Conservation (phyloP, 2,329 filamentous ascomycete genomes). For the Scedosporium boydii region DNA sequence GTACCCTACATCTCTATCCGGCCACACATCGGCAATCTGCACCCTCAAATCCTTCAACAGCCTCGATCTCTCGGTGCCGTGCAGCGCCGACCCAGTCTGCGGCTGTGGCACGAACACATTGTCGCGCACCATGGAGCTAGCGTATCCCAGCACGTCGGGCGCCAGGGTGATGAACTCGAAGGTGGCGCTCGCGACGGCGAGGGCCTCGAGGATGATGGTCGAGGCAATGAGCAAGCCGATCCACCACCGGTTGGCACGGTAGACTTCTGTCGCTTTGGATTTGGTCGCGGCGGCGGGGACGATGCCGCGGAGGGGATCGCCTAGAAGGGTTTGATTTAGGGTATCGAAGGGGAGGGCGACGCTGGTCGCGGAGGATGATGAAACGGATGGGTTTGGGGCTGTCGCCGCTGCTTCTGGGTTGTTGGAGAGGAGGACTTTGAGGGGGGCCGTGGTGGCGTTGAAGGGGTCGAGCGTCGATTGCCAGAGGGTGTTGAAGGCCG, state of each 20-base stretch:
- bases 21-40: not conserved
- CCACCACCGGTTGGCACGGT: not conserved
- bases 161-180: not conserved
- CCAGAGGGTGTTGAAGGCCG: slow-evolving; percentile 3
- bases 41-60: not conserved
- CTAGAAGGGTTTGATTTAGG: not conserved
- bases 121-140: slow-evolving; percentile 4
- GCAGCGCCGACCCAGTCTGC: not conserved
- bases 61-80: not conserved
- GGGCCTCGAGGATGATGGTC: not conserved
- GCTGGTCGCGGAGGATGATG: not conserved
- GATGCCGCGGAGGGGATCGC: not conserved
- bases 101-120: not conserved
- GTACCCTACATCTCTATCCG: not conserved
- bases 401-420: not conserved
- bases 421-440: not conserved
- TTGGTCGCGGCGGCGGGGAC: not conserved
- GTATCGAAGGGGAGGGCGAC: not conserved
- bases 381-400: not conserved
- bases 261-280: not conserved
- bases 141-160: slow-evolving; percentile 2
- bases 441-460: not conserved
- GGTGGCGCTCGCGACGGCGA: not conserved
- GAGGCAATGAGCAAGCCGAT: not conserved
- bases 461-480: not conserved